Conservation (phyloP, 345 rosid species). For the Jatropha curcas region DNA sequence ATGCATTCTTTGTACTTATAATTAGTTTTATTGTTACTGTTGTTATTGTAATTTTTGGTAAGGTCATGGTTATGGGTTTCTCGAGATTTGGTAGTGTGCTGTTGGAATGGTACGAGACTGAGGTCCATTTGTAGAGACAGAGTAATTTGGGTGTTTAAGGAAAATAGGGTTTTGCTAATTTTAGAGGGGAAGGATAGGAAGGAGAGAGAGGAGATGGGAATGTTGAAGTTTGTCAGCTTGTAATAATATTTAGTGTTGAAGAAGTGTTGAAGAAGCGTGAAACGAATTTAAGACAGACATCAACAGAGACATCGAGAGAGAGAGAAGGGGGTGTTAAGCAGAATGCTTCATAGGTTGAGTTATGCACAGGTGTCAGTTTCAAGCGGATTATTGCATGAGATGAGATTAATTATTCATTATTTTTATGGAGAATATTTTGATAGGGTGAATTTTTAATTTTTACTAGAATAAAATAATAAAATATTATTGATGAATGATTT, state of each 20-base stretch:
- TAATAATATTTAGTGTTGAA: slow-evolving; percentile 4
- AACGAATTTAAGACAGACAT: background rate
- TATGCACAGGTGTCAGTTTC: too few relatives aligned
- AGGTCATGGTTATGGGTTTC: background rate
- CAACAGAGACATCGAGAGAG: too few relatives aligned
- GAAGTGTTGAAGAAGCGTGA: slow-evolving; percentile 12
- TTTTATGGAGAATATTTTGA: too few relatives aligned
- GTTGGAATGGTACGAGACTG: slow-evolving; percentile 25
- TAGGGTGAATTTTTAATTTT: too few relatives aligned
- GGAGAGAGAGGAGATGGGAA: background rate
- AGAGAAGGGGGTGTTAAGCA: too few relatives aligned
- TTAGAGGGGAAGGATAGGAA: background rate
- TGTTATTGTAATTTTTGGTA: background rate
- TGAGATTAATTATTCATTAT: too few relatives aligned
- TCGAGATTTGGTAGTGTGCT: background rate
- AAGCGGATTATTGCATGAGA: too few relatives aligned
- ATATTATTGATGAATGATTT: too few relatives aligned
- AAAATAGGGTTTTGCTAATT: background rate
- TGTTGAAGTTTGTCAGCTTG: background rate
- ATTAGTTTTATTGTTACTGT: background rate
- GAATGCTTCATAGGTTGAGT: too few relatives aligned
- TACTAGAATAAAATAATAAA: too few relatives aligned
- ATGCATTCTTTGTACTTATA: slow-evolving; percentile 27
- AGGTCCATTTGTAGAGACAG: slow-evolving; percentile 21
- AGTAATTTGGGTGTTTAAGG: background rate